These are phyloP conservation scores for Microdochium bolleyi DNA, from an alignment of 2,329 filamentous ascomycete genomes.

Conservation along the genomic window DNA sequence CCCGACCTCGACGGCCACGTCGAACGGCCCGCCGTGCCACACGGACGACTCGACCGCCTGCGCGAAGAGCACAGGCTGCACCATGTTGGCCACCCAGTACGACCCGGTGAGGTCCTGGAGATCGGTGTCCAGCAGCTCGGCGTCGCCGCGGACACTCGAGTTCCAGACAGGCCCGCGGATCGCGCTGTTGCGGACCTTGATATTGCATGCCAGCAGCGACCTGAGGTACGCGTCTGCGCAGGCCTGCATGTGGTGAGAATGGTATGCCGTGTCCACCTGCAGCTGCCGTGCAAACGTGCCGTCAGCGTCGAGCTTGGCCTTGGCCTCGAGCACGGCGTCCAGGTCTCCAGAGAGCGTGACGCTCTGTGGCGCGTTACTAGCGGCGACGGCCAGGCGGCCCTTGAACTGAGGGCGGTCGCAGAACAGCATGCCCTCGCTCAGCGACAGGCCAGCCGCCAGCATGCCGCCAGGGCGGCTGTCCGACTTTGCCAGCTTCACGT, in stretches of 20 bases:
- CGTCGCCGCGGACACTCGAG: no score
- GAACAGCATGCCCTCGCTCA: constrained; percentile 14
- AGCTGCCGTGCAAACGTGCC: constrained; percentile 6
- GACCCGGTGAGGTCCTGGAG: constrained; percentile 8
- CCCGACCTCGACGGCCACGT: constrained; percentile 13
- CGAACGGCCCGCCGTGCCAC: constrained; percentile 2
- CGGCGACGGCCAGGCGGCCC: constrained; percentile 18
- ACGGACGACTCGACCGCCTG: constrained; percentile 6
- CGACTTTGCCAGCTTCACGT: constrained; percentile 12
- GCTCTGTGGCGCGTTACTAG: constrained; percentile 20
- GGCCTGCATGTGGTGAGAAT: constrained; percentile 13
- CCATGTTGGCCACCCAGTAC: constrained; percentile 13
- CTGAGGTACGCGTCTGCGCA: not conserved
- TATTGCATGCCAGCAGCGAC: not conserved
- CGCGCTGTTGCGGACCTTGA: not conserved
- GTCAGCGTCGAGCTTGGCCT: constrained; percentile 8
- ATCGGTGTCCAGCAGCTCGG: constrained; percentile 8
- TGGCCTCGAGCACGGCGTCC: constrained; percentile 15
- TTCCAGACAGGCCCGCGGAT: no score
- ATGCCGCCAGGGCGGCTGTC: constrained; percentile 18
- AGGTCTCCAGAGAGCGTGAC: constrained; percentile 27
- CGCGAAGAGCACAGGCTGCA: constrained; percentile 11
- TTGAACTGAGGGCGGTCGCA: constrained; percentile 12
- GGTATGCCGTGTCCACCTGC: constrained; percentile 21
- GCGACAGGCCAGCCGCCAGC: constrained; percentile 23